Base-by-base conservation (phyloP, 2,329 filamentous ascomycete genomes). In the Aspergillus bombycis region DNA sequence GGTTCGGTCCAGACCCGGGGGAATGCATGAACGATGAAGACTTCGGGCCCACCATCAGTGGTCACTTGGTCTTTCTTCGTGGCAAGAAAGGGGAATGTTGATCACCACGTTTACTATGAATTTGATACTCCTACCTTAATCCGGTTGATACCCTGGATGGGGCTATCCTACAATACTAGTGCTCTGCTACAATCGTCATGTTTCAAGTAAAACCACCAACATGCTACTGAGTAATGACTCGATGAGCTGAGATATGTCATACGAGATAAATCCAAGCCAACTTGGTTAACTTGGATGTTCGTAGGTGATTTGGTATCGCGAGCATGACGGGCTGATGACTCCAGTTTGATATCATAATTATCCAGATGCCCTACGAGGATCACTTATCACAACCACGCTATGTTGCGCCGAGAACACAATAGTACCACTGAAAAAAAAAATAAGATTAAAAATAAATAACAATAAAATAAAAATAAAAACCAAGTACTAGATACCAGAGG, bases 41-140 rank as follows among this genome's bases (percentile, higher is more conserved):
- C 43, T 32, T 48, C 52, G 26, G 58, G 50, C 52, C 58, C 58
- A 55, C 63, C 56, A 57, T 60, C 61, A 56, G 28, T 60, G 67
- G 64, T 65, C 67, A 68, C 56, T 67, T 50, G 66, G 57, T 43
- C 50, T 54, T 36, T 32, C 36, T 53, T 62, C 60, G 61, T 67
- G 61, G 63, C 63, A 62, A 62, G 56, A 55, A 58, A 34, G 28
- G 41, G 9, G 23, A 46, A 43, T 56, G 36, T n/a, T 53, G 28
- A 32, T 32, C 21, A 53, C 30, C 50, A n/a, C 16, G 28, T 32
- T 10, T 52, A 34, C 48, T 50, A 50, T 30, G 46, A 30, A 50
- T 19, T 48, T 48, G 46, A 28, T 10, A 26, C 6, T 50, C 26
- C 3, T 30, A 10, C 46, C 23, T 19, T 28, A 16, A 46, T 23